phyloP scores from a whole-genome alignment of 2,329 filamentous ascomycete species.

The Cytospora mali region DNA sequence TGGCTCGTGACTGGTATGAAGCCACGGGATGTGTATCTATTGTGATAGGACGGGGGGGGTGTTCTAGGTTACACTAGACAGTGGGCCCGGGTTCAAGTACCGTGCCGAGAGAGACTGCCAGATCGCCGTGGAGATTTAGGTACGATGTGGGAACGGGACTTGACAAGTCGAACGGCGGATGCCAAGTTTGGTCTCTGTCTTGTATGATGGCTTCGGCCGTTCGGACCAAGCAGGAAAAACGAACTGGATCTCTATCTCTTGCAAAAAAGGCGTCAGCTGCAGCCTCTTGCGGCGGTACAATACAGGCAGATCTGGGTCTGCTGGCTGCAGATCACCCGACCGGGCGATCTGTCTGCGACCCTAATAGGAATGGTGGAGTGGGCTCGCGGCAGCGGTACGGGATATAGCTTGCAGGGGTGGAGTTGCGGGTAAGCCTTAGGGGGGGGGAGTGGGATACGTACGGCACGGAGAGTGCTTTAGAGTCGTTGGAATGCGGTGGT shows the following conservation, averaged over 20 bases:
- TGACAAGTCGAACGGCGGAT: slow-evolving; percentile 1
- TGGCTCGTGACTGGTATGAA: slow-evolving; percentile 26
- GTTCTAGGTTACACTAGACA: slow-evolving; percentile 24
- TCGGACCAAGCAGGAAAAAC: background rate
- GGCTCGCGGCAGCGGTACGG: slow-evolving; percentile 24
- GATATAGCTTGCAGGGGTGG: slow-evolving; percentile 5
- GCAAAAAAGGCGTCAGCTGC: background rate
- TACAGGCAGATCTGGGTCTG: background rate
- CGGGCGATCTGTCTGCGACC: slow-evolving; percentile 29
- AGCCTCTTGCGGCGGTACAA: background rate
- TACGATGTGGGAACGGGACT: background rate
- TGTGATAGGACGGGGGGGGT: slow-evolving; percentile 22
- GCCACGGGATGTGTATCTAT: slow-evolving; percentile 25
- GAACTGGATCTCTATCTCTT: background rate
- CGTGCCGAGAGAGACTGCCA: background rate
- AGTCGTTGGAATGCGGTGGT: slow-evolving; percentile 9
- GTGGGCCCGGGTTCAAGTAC: slow-evolving; percentile 21
- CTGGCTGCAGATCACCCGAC: slow-evolving; percentile 29
- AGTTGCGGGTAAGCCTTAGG: background rate
- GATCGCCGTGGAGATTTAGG: background rate
- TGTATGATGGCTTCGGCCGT: background rate
- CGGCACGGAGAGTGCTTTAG: slow-evolving; percentile 11
- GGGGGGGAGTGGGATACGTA: slow-evolving; percentile 8
- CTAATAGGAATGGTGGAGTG: slow-evolving; percentile 26
- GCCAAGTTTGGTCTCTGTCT: background rate